Evolutionary conservation across 139 green algal species (phyloP).

Genomic region (Tetradesmus obliquus): DNA sequence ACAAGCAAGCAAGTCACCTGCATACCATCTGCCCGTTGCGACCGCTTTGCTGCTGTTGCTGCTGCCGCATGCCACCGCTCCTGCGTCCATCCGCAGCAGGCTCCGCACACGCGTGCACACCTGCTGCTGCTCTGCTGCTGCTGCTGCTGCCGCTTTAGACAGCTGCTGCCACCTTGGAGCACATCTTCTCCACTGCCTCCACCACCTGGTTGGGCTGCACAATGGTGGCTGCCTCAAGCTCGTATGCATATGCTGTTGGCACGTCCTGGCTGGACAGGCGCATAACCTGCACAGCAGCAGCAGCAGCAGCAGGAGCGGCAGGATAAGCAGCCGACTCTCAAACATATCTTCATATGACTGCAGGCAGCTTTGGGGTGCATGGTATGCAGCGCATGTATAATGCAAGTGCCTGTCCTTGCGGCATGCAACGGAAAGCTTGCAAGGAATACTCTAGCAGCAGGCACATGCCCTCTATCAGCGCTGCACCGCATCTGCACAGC

Average conservation of each 20-base stretch:
- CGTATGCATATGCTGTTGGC: constrained; percentile 93
- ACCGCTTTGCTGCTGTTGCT: neutral
- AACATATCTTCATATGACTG: no score
- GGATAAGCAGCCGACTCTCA: neutral
- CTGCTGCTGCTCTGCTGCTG: neutral
- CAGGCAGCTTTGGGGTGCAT: no score
- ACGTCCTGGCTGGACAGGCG: constrained; percentile 92
- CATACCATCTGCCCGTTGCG: neutral
- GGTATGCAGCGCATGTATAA: no score
- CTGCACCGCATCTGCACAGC: no score
- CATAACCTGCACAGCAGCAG: constrained; percentile 69
- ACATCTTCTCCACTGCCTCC: constrained; percentile 62
- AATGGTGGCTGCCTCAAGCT: constrained; percentile 95
- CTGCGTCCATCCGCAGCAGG: neutral
- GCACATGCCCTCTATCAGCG: no score
- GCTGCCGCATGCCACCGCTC: neutral
- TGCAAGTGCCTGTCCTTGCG: no score
- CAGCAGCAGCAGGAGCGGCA: neutral
- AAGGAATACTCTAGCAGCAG: no score
- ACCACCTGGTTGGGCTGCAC: constrained; percentile 91
- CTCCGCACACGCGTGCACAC: neutral
- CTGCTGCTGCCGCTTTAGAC: constrained; percentile 18
- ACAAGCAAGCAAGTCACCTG: neutral
- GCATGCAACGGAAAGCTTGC: no score
- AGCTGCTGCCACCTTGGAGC: constrained; percentile 31